Base-by-base conservation (phyloP, 306 rosid species). In the Medicago lupulina region DNA sequence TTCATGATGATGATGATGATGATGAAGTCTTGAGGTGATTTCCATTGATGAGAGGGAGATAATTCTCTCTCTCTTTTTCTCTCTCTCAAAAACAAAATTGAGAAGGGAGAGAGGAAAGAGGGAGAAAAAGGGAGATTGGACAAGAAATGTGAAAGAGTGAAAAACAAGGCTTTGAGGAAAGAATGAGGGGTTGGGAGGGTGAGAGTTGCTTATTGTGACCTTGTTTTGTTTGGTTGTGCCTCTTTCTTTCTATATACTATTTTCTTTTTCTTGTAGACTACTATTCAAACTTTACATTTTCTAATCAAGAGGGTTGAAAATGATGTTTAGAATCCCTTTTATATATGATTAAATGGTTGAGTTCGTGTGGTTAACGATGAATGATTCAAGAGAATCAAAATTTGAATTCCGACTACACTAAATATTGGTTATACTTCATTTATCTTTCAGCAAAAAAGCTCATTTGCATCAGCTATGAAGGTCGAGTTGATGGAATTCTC, bases 41-140 rank as follows among this genome's bases (percentile, higher is more conserved):
- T 95, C 97, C 97, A 92, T 90, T 70, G 85, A 81, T 67, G 87
- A 15, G 87, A 15, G 46, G 8, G 17, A 5, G 47, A 40, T 47
- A 5, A 1, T 12, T 28, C 21, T 62, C 65, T 76, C 49, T 70
- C 63, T n/a, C 41, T 23, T 5, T 71, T 59, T 62, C 65, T 76
- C 49, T 64, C 19, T 39, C 19, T 58, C 12, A 31, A 19, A 58
- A 21, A 11, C 2, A 21, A 25, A 58, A 19, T 57, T 55, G 31
- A 43, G 47, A 43, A 19, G 14, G 7, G 62, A 41, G 44, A 74
- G 25, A 70, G 40, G 14, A 73, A 12, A 34, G 39, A 11, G 81
- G 80, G 39, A 25, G 28, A 25, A 25, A 25, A 25, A 83, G 79
- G 84, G 81, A 71, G 80, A 74, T 57, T 76, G 82, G 49, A 70